phyloP scores from a whole-genome alignment of 164 flowering plant species.

The Tetracentron sinense region DNA sequence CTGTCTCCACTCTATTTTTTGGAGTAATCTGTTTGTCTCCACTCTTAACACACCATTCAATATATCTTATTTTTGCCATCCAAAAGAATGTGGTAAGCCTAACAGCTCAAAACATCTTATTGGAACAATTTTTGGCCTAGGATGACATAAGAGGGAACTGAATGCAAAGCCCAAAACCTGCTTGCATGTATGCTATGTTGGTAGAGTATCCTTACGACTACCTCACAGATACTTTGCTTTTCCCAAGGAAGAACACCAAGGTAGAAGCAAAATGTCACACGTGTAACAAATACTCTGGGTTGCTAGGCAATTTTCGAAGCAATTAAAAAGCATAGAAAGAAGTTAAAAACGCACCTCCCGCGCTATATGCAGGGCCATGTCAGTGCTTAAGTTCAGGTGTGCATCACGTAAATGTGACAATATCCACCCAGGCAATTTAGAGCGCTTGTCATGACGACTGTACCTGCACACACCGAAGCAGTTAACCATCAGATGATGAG shows the following conservation, averaged over 20 bases:
- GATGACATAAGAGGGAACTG: neutral
- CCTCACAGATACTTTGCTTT: neutral
- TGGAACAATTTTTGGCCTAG: neutral
- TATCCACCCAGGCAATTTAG: slow-evolving; percentile 96
- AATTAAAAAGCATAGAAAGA: too few relatives aligned
- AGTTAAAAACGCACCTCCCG: slow-evolving; percentile 54
- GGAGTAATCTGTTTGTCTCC: neutral
- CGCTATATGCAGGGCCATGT: slow-evolving; percentile 97
- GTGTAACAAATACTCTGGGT: too few relatives aligned
- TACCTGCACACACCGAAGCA: slow-evolving; percentile 49
- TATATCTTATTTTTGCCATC: neutral
- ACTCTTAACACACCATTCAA: neutral
- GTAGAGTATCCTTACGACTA: neutral
- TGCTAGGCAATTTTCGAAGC: too few relatives aligned
- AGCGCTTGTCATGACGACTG: slow-evolving; percentile 94
- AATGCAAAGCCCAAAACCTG: too few relatives aligned
- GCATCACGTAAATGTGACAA: slow-evolving; percentile 88
- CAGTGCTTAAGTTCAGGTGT: slow-evolving; percentile 91
- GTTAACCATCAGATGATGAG: neutral
- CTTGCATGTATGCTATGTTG: neutral
- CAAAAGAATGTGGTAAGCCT: neutral
- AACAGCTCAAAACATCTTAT: neutral
- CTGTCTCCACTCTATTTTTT: too few relatives aligned
- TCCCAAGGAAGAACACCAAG: neutral
- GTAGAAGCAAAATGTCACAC: neutral